A percentile compares a stretch with the other conserved stretches of the same genome.
Conservation (phyloP, 106 monocot genomes). For the Alisma plantagoaquatica region DNA sequence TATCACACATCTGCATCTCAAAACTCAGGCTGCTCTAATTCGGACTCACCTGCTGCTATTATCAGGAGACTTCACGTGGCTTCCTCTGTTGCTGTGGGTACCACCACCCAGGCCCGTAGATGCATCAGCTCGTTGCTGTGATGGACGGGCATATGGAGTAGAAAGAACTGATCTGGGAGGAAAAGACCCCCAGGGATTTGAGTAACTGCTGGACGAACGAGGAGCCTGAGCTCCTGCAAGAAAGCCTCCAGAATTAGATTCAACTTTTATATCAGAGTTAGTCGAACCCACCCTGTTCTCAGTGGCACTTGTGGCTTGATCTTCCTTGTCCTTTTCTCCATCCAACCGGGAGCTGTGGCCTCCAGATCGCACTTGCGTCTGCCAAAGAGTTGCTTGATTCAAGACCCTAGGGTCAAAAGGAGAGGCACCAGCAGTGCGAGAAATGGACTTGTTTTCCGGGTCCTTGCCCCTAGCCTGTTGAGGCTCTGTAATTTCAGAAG, state of each 20-base stretch:
- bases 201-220: conserved; percentile 18
- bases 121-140: neutral
- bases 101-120: too few species aligned
- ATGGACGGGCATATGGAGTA: neutral
- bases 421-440: neutral
- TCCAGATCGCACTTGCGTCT: conserved; percentile 28
- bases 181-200: conserved; percentile 26
- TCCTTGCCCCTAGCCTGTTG: conserved; percentile 23
- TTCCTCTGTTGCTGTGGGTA: too few species aligned
- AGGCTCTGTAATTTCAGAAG: conserved; percentile 14
- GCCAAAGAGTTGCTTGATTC: conserved; percentile 40
- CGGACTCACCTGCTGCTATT: too few species aligned
- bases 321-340: conserved; percentile 33
- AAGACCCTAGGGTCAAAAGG: conserved; percentile 21
- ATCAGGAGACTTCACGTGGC: too few species aligned
- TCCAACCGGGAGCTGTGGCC: conserved; percentile 7
- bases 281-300: conserved; percentile 9
- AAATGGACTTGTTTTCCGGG: conserved; percentile 8
- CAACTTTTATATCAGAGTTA: conserved; percentile 16
- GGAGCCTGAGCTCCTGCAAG: conserved; percentile 7
- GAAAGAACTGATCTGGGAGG: conserved; percentile 10
- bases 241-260: neutral
- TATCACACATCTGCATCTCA: too few species aligned
- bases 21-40: too few species aligned
- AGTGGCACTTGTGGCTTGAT: conserved; percentile 14